Conservation (phyloP, 768 basidiomycete genomes). For the Hydnum rufescens region DNA sequence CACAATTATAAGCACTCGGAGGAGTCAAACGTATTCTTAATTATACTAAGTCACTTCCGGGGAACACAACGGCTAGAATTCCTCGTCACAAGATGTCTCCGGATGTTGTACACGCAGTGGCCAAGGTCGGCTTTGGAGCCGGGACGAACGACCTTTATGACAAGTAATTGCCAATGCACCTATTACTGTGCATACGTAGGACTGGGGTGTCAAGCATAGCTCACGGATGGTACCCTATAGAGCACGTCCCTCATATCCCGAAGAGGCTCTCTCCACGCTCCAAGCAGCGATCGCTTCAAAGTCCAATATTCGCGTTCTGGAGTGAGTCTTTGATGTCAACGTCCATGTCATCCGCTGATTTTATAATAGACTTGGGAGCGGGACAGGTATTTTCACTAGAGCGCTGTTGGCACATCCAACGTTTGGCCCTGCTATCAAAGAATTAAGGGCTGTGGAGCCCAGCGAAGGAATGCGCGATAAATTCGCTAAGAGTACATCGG, state of each 20-base stretch:
- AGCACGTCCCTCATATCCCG: conserved; percentile 67
- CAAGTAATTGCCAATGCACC: conserved; percentile 29
- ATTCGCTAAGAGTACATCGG: conserved; percentile 33
- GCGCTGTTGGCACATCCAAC: conserved; percentile 47
- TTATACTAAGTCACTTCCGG: too few species aligned
- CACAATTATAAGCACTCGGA: not conserved
- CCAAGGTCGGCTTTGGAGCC: conserved; percentile 50
- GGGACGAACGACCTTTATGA: conserved; percentile 79
- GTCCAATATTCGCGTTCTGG: conserved; percentile 36
- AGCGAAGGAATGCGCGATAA: conserved; percentile 62
- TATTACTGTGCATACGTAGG: too few species aligned
- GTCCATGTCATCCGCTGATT: conserved; percentile 6
- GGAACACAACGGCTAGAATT: too few species aligned
- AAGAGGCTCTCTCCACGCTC: conserved; percentile 39
- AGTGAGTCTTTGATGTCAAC: conserved; percentile 28
- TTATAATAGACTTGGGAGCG: conserved; percentile 46
- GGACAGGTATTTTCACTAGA: conserved; percentile 79
- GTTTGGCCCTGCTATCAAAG: conserved; percentile 30
- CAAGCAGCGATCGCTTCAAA: conserved; percentile 24
- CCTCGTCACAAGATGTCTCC: not conserved
- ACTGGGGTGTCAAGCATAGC: conserved; percentile 5
- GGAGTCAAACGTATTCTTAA: not conserved
- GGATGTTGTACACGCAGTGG: conserved; percentile 33
- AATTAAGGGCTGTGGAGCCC: conserved; percentile 61
- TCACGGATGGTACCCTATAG: conserved; percentile 20